Evolutionary conservation across 2,329 filamentous ascomycete species (phyloP).

Genomic region (Penicillium psychrosexuale): DNA sequence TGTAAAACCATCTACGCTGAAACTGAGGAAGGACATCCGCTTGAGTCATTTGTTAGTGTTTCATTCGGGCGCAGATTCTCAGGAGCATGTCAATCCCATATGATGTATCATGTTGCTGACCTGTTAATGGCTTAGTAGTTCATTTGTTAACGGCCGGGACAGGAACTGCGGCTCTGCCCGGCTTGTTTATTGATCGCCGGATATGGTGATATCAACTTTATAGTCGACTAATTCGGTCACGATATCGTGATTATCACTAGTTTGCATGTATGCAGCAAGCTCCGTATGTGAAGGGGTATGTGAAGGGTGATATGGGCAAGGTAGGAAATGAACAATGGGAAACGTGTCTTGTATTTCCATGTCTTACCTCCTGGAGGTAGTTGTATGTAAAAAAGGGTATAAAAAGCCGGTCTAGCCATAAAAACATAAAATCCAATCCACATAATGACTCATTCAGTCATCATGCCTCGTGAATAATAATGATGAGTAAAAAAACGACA

Average conservation of each 20-base stretch:
- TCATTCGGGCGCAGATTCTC: neutral
- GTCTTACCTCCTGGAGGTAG: neutral
- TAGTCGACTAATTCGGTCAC: neutral
- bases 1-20: neutral
- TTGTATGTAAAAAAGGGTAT: slow-evolving; percentile 10
- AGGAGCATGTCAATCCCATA: too few species aligned
- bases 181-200: neutral
- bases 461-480: slow-evolving; percentile 13
- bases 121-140: neutral
- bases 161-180: neutral
- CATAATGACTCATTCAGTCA: slow-evolving; percentile 11
- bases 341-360: neutral
- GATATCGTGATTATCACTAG: neutral
- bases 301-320: too few species aligned
- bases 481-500: slow-evolving; percentile 1
- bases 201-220: neutral
- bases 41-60: neutral
- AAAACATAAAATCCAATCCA: slow-evolving; percentile 1
- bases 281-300: neutral
- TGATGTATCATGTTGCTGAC: neutral
- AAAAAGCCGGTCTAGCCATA: slow-evolving; percentile 6
- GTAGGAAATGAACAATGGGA: neutral
- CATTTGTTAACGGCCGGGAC: too few species aligned
- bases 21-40: neutral
- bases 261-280: neutral